Conservation (phyloP, 495 filamentous ascomycete species). For the Pseudevernia furfuracea region DNA sequence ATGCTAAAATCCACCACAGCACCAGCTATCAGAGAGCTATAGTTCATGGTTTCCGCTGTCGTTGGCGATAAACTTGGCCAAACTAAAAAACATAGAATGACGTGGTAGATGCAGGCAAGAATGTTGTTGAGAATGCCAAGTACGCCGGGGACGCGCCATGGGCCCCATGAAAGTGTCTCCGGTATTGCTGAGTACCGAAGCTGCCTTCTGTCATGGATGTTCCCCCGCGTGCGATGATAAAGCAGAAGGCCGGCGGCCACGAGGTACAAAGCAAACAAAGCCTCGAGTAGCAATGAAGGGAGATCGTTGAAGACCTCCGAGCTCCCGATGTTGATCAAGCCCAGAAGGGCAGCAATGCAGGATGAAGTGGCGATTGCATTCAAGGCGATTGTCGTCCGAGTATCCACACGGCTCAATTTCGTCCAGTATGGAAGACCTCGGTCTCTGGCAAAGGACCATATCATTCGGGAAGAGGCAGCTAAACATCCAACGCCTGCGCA, state of each 20-base stretch:
- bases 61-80: too few relatives aligned
- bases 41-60: too few relatives aligned
- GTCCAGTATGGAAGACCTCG: background rate
- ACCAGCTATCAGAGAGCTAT: background rate
- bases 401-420: background rate
- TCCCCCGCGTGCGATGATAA: background rate
- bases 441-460: background rate
- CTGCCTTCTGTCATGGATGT: background rate
- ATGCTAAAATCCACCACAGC: background rate
- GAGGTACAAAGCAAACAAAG: background rate
- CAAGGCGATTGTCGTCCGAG: background rate
- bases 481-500: background rate
- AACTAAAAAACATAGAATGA: conserved; percentile 38
- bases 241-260: background rate
- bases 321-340: background rate
- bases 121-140: conserved; percentile 38
- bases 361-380: background rate
- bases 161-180: conserved; percentile 19
- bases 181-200: background rate
- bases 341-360: background rate
- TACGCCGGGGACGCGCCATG: conserved; percentile 29
- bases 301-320: background rate
- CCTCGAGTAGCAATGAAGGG: background rate
- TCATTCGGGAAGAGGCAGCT: background rate
- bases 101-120: conserved; percentile 35